phyloP scores from a whole-genome alignment of 2,329 filamentous ascomycete genomes.

The Pseudodiploospora longispora region DNA sequence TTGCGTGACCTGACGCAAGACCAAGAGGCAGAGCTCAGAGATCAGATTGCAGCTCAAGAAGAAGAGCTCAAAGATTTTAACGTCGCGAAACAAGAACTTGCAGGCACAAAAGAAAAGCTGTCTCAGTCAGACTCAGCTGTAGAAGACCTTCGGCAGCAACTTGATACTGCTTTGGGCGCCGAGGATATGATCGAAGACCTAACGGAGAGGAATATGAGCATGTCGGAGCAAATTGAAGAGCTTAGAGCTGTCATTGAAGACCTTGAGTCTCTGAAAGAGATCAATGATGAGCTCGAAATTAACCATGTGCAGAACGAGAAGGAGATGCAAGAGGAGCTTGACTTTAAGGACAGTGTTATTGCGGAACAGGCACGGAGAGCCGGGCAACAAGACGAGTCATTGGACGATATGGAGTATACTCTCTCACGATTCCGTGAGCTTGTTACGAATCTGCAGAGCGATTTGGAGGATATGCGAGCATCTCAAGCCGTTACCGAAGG shows the following conservation, averaged over 20 bases:
- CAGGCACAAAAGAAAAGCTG: slow-evolving; percentile 64
- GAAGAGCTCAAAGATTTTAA: slow-evolving; percentile 63
- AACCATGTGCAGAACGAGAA: slow-evolving; percentile 91
- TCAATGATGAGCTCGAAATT: slow-evolving; percentile 88
- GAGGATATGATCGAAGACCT: slow-evolving; percentile 94
- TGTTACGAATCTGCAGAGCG: slow-evolving; percentile 74
- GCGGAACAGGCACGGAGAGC: slow-evolving; percentile 70
- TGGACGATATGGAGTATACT: slow-evolving; percentile 87
- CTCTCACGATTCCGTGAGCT: slow-evolving; percentile 82
- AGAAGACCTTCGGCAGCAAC: slow-evolving; percentile 80
- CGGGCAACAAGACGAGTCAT: slow-evolving; percentile 66
- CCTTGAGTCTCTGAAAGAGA: slow-evolving; percentile 79
- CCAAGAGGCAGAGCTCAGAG: slow-evolving; percentile 69
- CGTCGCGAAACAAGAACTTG: slow-evolving; percentile 60
- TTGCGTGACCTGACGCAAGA: slow-evolving; percentile 83
- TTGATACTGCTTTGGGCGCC: slow-evolving; percentile 79
- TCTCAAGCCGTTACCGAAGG: slow-evolving; percentile 88
- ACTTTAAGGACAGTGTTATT: slow-evolving; percentile 77
- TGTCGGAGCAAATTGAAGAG: slow-evolving; percentile 77
- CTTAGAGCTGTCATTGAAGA: slow-evolving; percentile 77
- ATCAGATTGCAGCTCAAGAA: slow-evolving; percentile 66
- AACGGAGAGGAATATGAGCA: slow-evolving; percentile 75
- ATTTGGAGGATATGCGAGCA: slow-evolving; percentile 85
- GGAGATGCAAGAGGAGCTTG: slow-evolving; percentile 88
- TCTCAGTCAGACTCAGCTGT: slow-evolving; percentile 64